Conservation (phyloP, 2,329 filamentous ascomycete genomes). For the Ophiostoma himal-ulmi region DNA sequence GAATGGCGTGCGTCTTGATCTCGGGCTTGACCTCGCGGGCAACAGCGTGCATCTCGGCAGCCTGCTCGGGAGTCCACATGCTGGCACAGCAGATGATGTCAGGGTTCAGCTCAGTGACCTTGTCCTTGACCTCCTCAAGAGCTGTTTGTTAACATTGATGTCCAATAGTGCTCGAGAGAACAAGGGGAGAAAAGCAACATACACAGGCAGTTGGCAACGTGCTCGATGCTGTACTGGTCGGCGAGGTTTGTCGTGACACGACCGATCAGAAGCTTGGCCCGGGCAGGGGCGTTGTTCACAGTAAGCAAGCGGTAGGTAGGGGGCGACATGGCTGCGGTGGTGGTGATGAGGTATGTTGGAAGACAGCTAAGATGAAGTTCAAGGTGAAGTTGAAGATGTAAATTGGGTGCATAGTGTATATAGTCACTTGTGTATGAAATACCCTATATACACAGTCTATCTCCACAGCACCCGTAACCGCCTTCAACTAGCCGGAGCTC, state of each 20-base stretch:
- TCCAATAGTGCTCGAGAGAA: neutral
- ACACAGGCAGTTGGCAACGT: constrained; percentile 59
- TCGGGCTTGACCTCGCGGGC: constrained; percentile 41
- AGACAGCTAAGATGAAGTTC: neutral
- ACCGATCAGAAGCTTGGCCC: constrained; percentile 57
- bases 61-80: constrained; percentile 46
- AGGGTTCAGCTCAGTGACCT: constrained; percentile 27
- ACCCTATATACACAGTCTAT: neutral
- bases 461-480: neutral
- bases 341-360: neutral
- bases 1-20: constrained; percentile 48
- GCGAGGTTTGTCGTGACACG: constrained; percentile 56
- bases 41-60: constrained; percentile 39
- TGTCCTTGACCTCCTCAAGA: constrained; percentile 49
- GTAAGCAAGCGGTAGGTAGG: constrained; percentile 52
- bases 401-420: neutral
- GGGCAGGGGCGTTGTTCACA: constrained; percentile 61
- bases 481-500: neutral
- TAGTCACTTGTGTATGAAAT: neutral
- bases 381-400: neutral
- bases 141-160: constrained; percentile 30
- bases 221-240: constrained; percentile 56
- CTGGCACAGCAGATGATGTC: constrained; percentile 50
- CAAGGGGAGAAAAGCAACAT: constrained; percentile 27
- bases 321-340: constrained; percentile 7